Conservation (phyloP, 2,329 filamentous ascomycete species). For the Plenodomus lindquistii region DNA sequence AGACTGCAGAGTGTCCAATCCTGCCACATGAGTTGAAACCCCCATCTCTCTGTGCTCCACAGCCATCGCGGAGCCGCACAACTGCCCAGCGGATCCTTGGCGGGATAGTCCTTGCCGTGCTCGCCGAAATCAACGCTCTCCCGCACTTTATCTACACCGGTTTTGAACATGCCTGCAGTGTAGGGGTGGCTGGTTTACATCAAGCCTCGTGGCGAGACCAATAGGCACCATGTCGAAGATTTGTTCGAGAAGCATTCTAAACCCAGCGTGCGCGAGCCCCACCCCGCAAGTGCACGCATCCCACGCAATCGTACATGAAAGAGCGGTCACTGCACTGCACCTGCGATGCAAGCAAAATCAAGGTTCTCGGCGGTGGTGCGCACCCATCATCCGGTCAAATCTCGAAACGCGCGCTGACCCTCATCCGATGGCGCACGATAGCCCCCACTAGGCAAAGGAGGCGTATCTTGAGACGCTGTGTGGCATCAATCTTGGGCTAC, state of each 20-base stretch:
- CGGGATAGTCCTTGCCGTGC: neutral
- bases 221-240: neutral
- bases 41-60: neutral
- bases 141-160: neutral
- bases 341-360: neutral
- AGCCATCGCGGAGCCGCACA: neutral
- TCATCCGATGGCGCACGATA: neutral
- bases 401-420: neutral
- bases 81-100: neutral
- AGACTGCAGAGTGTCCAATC: neutral
- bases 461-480: neutral
- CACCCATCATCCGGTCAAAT: neutral
- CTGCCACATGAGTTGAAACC: neutral
- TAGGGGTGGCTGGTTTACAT: neutral
- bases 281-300: neutral
- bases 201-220: conserved; percentile 1
- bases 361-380: neutral
- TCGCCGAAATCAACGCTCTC: neutral
- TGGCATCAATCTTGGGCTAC: neutral
- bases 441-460: neutral
- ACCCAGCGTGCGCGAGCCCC: neutral
- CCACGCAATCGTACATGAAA: neutral
- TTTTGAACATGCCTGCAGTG: neutral
- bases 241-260: neutral
- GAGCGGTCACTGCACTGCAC: neutral